Evolutionary conservation across 192 early-diverging fungal genomes (phyloP).

Genomic region (Podila verticillata): DNA sequence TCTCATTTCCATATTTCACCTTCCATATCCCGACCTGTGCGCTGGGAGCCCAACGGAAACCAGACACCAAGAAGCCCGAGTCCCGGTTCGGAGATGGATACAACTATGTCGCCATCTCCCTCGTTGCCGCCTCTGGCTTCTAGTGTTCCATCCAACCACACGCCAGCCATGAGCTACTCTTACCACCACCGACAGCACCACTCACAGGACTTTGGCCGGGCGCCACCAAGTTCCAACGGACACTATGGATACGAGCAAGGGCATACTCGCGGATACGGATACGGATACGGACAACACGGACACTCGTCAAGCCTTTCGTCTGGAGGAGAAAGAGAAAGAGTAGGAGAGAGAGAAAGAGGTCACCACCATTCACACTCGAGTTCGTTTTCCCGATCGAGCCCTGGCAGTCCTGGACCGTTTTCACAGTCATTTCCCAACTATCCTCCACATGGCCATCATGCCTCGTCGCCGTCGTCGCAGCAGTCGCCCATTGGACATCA

Average conservation of each 20-base stretch:
- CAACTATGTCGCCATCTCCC: constrained; percentile 34
- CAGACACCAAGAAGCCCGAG: constrained; percentile 21
- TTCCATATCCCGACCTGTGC: constrained; percentile 28
- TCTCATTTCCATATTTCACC: constrained; percentile 38
- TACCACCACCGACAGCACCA: constrained; percentile 42
- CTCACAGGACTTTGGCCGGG: constrained; percentile 41
- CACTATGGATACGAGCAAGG: constrained; percentile 26
- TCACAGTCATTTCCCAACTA: constrained; percentile 36
- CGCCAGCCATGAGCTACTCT: background rate
- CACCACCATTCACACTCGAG: constrained; percentile 20
- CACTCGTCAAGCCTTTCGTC: background rate
- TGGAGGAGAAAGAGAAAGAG: background rate
- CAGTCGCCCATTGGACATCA: constrained; percentile 23
- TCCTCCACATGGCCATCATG: constrained; percentile 14
- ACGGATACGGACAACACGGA: constrained; percentile 13
- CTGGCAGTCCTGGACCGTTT: constrained; percentile 34
- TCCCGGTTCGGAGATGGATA: constrained; percentile 45
- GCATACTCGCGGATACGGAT: constrained; percentile 11
- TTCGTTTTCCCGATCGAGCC: constrained; percentile 15
- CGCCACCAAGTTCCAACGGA: constrained; percentile 21
- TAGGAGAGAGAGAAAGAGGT: background rate
- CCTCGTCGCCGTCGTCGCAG: constrained; percentile 10
- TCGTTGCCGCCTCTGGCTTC: constrained; percentile 16
- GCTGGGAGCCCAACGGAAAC: constrained; percentile 40
- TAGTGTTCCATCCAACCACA: background rate